phyloP scores from a whole-genome alignment of 2,329 filamentous ascomycete species.

The Fusarium tjaetaba region DNA sequence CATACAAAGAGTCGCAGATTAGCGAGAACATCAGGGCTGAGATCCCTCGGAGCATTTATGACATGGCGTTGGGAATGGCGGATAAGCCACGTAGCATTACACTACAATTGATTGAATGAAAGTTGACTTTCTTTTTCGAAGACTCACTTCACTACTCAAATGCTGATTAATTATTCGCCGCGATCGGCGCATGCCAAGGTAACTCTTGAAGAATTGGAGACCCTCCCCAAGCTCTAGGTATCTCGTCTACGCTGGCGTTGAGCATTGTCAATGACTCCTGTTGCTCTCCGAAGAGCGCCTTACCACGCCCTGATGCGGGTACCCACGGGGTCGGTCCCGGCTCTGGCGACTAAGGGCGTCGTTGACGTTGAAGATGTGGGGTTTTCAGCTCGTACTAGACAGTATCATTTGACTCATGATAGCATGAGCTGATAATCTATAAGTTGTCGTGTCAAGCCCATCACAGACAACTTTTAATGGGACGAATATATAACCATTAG shows the following conservation, averaged over 20 bases:
- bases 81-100: slow-evolving; percentile 8
- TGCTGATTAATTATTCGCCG: not conserved
- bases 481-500: not conserved
- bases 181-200: not conserved
- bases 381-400: slow-evolving; percentile 10
- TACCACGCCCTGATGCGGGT: slow-evolving; percentile 22
- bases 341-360: slow-evolving; percentile 32
- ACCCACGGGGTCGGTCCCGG: slow-evolving; percentile 12
- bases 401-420: slow-evolving; percentile 30
- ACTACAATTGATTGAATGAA: slow-evolving; percentile 11
- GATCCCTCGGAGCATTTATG: slow-evolving; percentile 24
- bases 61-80: slow-evolving; percentile 35
- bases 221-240: not conserved
- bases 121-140: not conserved
- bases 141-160: not conserved
- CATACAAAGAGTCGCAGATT: slow-evolving; percentile 12
- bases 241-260: not conserved
- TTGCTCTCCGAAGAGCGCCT: not conserved
- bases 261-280: slow-evolving; percentile 1
- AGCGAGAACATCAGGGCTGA: slow-evolving; percentile 4
- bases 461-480: not conserved
- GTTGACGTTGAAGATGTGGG: slow-evolving; percentile 39
- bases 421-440: slow-evolving; percentile 1
- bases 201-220: slow-evolving; percentile 1
- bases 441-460: not conserved